A percentile compares a stretch with the other conserved stretches of the same genome.
Conservation (phyloP, 2,329 filamentous ascomycete species). For the Apiospora koreana region DNA sequence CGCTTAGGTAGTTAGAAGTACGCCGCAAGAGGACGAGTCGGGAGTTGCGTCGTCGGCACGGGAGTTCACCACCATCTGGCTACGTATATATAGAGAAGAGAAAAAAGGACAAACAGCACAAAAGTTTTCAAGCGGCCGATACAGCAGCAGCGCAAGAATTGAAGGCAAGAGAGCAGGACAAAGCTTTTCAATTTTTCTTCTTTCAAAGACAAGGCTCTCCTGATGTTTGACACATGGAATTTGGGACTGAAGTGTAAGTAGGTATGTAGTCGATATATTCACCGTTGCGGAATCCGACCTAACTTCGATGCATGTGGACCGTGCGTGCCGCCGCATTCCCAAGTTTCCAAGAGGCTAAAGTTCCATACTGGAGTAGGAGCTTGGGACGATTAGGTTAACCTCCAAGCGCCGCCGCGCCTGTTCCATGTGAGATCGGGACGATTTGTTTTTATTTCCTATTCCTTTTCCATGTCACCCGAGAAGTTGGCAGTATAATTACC, state of each 20-base stretch:
- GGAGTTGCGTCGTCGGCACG: neutral
- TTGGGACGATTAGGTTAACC: neutral
- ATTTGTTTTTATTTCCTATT: neutral
- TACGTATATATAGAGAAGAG: no score
- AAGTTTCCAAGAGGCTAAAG: neutral
- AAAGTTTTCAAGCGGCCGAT: neutral
- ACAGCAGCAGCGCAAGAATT: neutral
- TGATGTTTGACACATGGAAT: neutral
- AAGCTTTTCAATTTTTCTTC: no score
- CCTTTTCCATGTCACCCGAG: neutral
- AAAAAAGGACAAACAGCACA: neutral
- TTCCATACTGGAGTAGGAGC: neutral
- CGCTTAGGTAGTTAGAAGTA: no score
- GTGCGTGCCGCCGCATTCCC: neutral
- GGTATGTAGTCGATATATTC: neutral
- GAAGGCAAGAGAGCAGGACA: neutral
- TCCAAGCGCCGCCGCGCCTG: neutral
- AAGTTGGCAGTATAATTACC: no score
- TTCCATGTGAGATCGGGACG: neutral
- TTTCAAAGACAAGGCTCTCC: neutral
- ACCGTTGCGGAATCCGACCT: constrained; percentile 2
- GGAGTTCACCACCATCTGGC: neutral
- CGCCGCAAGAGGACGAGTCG: neutral
- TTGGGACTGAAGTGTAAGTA: neutral
- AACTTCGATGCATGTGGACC: neutral